A percentile compares a stretch with the other conserved stretches of the same genome.
Conservation (phyloP, 768 basidiomycete genomes). For the Leccinum sublutescens region DNA sequence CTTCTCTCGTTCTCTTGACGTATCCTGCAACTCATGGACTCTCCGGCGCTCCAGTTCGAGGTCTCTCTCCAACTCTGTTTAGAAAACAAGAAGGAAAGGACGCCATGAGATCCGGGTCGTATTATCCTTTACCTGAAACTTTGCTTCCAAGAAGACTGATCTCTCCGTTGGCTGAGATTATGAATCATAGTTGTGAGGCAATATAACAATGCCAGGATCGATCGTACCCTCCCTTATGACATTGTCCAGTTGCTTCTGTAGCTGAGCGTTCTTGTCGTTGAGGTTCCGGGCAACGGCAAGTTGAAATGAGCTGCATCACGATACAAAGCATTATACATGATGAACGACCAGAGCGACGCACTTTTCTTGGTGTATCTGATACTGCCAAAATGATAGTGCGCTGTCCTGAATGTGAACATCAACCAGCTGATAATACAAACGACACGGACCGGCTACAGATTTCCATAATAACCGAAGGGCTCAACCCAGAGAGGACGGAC, state of each 20-base stretch:
- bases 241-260: conserved; percentile 84
- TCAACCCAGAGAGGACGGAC: conserved; percentile 84
- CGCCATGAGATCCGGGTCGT: not conserved
- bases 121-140: conserved; percentile 47
- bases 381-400: conserved; percentile 89
- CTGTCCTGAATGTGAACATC: conserved; percentile 34
- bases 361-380: conserved; percentile 87
- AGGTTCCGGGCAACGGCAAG: conserved; percentile 78
- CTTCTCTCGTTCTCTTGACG: conserved; percentile 73
- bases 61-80: conserved; percentile 72
- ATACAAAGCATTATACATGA: not conserved
- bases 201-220: not conserved
- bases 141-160: conserved; percentile 69
- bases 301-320: conserved; percentile 56
- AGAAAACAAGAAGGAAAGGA: conserved; percentile 6
- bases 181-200: not conserved
- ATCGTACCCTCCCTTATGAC: conserved; percentile 76
- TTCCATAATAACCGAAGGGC: conserved; percentile 72
- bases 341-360: conserved; percentile 26
- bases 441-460: conserved; percentile 69
- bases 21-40: conserved; percentile 69
- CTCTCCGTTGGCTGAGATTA: conserved; percentile 67
- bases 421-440: not conserved
- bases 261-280: conserved; percentile 77
- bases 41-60: conserved; percentile 77